These are phyloP conservation scores for Pyrenophora tritici-repentis DNA, from an alignment of 2,329 filamentous ascomycete genomes.

Conservation along the genomic window DNA sequence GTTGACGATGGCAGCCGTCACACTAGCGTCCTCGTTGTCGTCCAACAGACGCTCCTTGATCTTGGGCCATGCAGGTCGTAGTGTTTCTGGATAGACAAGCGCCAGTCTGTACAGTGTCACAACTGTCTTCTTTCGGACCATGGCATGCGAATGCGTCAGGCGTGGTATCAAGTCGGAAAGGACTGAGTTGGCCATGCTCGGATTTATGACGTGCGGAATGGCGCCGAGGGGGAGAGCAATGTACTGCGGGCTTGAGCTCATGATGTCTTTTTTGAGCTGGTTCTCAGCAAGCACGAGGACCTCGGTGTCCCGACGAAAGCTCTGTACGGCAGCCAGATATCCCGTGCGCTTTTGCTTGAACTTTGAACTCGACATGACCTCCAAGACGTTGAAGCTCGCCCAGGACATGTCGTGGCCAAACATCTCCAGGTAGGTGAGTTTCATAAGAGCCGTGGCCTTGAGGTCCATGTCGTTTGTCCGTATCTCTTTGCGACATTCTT, in stretches of 20 bases:
- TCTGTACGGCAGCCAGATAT: slow-evolving; percentile 94
- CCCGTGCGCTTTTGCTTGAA: slow-evolving; percentile 95
- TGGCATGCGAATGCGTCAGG: slow-evolving; percentile 81
- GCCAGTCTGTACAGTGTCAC: slow-evolving; percentile 93
- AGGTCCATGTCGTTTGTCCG: slow-evolving; percentile 94
- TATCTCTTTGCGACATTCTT: slow-evolving; percentile 94
- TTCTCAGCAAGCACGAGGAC: slow-evolving; percentile 98
- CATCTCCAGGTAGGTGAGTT: slow-evolving; percentile 98
- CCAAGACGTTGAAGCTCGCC: slow-evolving; percentile 96
- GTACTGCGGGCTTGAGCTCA: slow-evolving; percentile 71
- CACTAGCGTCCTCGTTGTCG: slow-evolving; percentile 84
- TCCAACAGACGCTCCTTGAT: slow-evolving; percentile 95
- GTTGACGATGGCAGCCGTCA: slow-evolving; percentile 95
- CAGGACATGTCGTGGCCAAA: slow-evolving; percentile 99
- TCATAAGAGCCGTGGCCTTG: slow-evolving; percentile 93
- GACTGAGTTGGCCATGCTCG: slow-evolving; percentile 87
- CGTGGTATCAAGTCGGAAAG: slow-evolving; percentile 85
- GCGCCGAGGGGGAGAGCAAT: slow-evolving; percentile 86
- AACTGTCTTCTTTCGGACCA: slow-evolving; percentile 92
- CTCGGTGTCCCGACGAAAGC: slow-evolving; percentile 92
- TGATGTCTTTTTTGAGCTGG: slow-evolving; percentile 91
- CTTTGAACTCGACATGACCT: slow-evolving; percentile 97
- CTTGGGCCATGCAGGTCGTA: slow-evolving; percentile 93
- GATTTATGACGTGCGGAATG: slow-evolving; percentile 92
- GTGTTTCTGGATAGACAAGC: slow-evolving; percentile 92